A percentile compares a stretch with the other conserved stretches of the same genome.
Evolutionary conservation across 441 rosid genomes (phyloP).

Genomic region (Populus hybrid): DNA sequence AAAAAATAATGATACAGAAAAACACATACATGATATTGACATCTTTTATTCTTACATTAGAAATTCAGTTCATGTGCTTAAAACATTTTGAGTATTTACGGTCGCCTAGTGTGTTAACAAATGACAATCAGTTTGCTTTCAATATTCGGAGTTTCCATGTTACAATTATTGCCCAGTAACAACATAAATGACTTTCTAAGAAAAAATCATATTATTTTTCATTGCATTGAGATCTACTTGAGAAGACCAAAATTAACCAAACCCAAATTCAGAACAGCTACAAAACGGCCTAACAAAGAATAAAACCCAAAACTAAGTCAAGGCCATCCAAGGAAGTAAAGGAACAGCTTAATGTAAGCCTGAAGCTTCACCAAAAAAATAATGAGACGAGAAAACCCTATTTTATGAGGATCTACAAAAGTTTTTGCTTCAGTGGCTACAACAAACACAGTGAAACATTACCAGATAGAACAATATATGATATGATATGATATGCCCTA

Average conservation of each 20-base stretch:
- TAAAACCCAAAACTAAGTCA: no score
- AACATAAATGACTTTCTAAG: neutral
- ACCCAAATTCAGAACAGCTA: neutral
- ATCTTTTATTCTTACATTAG: no score
- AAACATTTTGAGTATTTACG: neutral
- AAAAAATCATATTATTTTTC: neutral
- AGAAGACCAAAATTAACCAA: neutral
- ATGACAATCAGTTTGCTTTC: neutral
- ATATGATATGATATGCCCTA: neutral
- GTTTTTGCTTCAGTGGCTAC: neutral
- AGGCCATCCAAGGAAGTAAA: no score
- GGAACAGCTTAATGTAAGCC: neutral
- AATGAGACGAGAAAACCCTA: neutral
- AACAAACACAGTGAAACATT: no score
- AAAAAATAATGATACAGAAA: no score
- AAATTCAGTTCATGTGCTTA: neutral
- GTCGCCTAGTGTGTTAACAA: neutral
- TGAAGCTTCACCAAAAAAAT: neutral
- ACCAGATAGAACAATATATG: no score
- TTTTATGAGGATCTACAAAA: no score
- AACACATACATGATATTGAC: no score
- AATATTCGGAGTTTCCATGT: neutral
- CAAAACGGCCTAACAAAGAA: neutral
- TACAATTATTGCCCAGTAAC: neutral
- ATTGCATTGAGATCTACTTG: neutral